Percentiles rank a stretch among this genome's conserved stretches.
Evolutionary conservation across 805 yeast species (phyloP).

Genomic region (Lipomyces mesembrius): DNA sequence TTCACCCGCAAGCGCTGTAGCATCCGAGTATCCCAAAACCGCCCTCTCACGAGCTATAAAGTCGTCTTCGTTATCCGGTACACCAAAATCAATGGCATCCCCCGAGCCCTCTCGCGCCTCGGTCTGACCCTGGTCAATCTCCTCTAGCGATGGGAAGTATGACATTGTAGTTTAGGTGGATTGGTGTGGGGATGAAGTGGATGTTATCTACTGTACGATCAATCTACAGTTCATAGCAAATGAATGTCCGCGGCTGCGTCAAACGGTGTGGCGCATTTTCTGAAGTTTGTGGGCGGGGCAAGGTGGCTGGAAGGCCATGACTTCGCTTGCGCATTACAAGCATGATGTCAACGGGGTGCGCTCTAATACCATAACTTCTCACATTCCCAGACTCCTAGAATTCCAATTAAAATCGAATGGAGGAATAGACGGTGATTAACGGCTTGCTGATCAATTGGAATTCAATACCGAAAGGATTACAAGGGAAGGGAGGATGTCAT

Average conservation of each 20-base stretch:
- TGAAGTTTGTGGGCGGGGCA: background rate
- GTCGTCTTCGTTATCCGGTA: slow-evolving; percentile 44
- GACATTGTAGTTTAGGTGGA: slow-evolving; percentile 40
- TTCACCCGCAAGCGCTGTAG: slow-evolving; percentile 43
- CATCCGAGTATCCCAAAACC: slow-evolving; percentile 51
- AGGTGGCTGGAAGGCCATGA: background rate
- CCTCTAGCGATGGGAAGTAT: slow-evolving; percentile 48
- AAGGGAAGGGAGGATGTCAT: slow-evolving; percentile 49
- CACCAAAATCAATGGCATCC: slow-evolving; percentile 47
- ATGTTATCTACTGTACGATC: background rate
- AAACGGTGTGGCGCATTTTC: background rate
- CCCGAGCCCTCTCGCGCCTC: slow-evolving; percentile 44
- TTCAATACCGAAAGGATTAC: background rate
- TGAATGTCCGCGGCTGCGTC: background rate
- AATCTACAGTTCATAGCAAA: background rate
- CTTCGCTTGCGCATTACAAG: background rate
- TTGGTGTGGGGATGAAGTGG: background rate
- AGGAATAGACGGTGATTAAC: background rate
- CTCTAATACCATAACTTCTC: background rate
- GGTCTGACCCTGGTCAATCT: slow-evolving; percentile 45
- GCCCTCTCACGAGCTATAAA: slow-evolving; percentile 51
- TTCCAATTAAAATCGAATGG: background rate
- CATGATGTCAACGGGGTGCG: too few relatives aligned
- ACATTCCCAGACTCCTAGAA: background rate
- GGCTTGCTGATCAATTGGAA: background rate